These are phyloP conservation scores for Colletotrichum horii DNA, from an alignment of 2,329 filamentous ascomycete species.

Conservation along the genomic window DNA sequence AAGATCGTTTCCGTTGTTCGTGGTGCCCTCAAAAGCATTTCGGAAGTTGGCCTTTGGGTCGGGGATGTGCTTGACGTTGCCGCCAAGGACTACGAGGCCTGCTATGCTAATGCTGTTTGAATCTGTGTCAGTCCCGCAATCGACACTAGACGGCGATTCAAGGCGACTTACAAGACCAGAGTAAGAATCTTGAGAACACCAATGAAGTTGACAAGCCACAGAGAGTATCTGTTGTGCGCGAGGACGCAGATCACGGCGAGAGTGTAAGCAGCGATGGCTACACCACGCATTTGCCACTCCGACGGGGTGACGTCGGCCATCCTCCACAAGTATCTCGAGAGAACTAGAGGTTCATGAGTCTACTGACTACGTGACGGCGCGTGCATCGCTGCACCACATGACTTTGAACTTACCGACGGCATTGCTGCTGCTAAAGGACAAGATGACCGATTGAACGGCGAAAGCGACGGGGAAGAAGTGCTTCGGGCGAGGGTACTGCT, in stretches of 20 bases:
- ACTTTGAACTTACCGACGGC: conserved; percentile 48
- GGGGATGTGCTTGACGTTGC: conserved; percentile 33
- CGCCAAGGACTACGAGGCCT: conserved; percentile 64
- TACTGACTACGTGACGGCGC: background rate
- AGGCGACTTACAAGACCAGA: conserved; percentile 52
- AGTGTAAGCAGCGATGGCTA: conserved; percentile 69
- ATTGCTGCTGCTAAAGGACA: conserved; percentile 72
- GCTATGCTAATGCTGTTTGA: conserved; percentile 53
- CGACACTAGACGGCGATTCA: background rate
- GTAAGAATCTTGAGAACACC: conserved; percentile 65
- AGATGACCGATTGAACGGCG: conserved; percentile 65
- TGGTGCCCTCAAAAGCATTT: conserved; percentile 39
- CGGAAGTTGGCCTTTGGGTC: conserved; percentile 40
- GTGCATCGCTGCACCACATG: background rate
- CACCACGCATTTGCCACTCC: conserved; percentile 70
- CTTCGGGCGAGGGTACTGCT: conserved; percentile 67
- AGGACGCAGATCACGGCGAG: conserved; percentile 58
- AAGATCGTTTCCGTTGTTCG: conserved; percentile 39
- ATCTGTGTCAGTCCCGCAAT: background rate
- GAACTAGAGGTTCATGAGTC: conserved; percentile 39
- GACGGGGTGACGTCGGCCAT: conserved; percentile 55
- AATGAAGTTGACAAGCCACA: conserved; percentile 60
- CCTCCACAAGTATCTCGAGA: conserved; percentile 67
- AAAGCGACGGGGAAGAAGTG: conserved; percentile 70
- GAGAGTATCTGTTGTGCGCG: conserved; percentile 62